Evolutionary conservation across 2,329 filamentous ascomycete genomes (phyloP), one percentile per base, ranked within the genome.

Genomic region (Lanzia echinophila): DNA sequence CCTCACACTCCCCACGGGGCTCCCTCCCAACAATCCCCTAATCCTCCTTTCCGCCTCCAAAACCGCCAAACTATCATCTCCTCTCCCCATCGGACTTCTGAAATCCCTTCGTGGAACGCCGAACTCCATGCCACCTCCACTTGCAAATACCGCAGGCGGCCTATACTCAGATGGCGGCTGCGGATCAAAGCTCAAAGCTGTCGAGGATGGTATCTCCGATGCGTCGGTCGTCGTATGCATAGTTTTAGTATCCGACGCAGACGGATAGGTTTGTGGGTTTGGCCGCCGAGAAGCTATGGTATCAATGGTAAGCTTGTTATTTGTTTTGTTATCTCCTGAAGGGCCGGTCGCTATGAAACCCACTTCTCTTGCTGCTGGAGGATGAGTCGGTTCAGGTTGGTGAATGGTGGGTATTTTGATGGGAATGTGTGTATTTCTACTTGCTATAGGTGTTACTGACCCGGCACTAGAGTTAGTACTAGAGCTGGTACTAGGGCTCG

Each of bases 11-110:
- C n/a, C 50, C 2, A 6, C 15, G 19, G n/a, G 17, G 6, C 24
- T 15, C 4, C 50, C 43, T 33, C 50, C 43, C 24, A 53, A 43
- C 8, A 53, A 39, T 6, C 33, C 43, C 15, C 50, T 53, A n/a
- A 53, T 53, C 15, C 43, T 47, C 17, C 13, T 24, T 6, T 53
- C 50, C 7, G 50, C 50, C 7, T 53, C 43, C 22, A 6, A 32
- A 13, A 53, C 34, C 6, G 46, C 43, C 17, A 34, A 33, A 47
- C 34, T 47, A 33, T 53, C 34, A 22, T 47, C 50, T 10, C 3
- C 10, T 6, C 24, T 19, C 10, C 11, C 34, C 43, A 42, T 53
- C 17, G 50, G 43, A 47, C 50, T 53, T 28, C 43, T 47, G 15
- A 42, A 53, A 2, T 2, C 33, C 10, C 22, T 47, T 28, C 24